These are phyloP conservation scores for Coemansia sp. DNA, from an alignment of 192 early-diverging fungal genomes.

Conservation along the genomic window DNA sequence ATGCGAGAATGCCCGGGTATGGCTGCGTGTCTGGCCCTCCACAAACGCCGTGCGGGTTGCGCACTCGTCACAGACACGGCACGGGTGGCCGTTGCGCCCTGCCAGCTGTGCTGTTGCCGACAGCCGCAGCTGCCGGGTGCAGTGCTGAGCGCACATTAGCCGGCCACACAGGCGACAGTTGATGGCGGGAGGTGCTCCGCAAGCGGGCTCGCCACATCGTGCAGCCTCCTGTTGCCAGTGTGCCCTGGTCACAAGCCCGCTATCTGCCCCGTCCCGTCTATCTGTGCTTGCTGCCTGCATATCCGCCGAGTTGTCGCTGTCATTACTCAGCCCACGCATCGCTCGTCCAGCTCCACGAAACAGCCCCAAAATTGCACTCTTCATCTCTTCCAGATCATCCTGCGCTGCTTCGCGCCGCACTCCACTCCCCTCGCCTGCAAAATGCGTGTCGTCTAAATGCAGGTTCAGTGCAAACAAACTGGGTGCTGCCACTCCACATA, in stretches of 20 bases:
- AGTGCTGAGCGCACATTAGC: constrained; percentile 62
- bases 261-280: constrained; percentile 20
- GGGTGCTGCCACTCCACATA: constrained; percentile 51
- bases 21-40: constrained; percentile 52
- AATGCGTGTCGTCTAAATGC: constrained; percentile 51
- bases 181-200: constrained; percentile 2
- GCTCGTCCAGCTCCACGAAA: constrained; percentile 38
- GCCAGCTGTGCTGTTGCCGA: constrained; percentile 63
- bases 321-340: constrained; percentile 23
- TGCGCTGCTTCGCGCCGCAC: constrained; percentile 22
- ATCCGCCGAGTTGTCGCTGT: constrained; percentile 5
- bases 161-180: constrained; percentile 59
- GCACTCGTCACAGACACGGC: constrained; percentile 61
- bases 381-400: constrained; percentile 38
- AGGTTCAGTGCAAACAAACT: constrained; percentile 43
- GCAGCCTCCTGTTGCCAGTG: constrained; percentile 35
- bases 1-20: constrained; percentile 56
- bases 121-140: constrained; percentile 58
- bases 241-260: constrained; percentile 20
- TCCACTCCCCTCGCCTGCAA: constrained; percentile 6
- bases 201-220: constrained; percentile 30
- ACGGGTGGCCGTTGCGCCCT: constrained; percentile 52
- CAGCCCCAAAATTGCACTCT: constrained; percentile 42
- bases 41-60: constrained; percentile 43
- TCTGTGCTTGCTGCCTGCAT: constrained; percentile 7